Base-by-base conservation (phyloP, 305 asterid genomes). In the Salvia sclarea region DNA sequence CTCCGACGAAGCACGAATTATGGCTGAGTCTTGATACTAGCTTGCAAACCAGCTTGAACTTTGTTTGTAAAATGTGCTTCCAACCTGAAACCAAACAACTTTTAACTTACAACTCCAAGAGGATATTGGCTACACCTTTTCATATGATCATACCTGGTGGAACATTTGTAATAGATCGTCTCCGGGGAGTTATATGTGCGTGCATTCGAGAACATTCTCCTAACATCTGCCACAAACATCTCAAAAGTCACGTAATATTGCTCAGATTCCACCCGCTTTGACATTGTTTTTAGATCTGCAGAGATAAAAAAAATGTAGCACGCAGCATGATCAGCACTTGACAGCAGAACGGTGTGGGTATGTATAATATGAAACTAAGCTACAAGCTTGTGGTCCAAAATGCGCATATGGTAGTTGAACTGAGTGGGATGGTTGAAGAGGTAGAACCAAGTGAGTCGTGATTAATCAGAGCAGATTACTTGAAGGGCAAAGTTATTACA, bases 111-210 rank as follows among this genome's bases (percentile, higher is more conserved):
- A 52, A 37, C 17, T 5, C 5, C 55, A 47, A 21, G 9, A 6
- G 33, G 17, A 57, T 38, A 4, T 38, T 8, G 14, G n/a, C 44
- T 38, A 38, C n/a, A 38, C 1, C 9, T n/a, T 28, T n/a, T 31
- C 43, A 57, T 57, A 13, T 37, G 44, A 58, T 60, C 84, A 66
- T 91, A 73, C 98, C 98, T 91, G 78, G 95, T 88, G 59, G 98
- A 55, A 74, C 97, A 93, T 81, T 88, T 93, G 62, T 83, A 93
- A 71, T 93, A 93, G 54, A 93, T 88, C n/a, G 98, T 93, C 11
- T 93, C 97, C 0, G 98, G 96, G 49, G 98, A 88, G 82, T 91
- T 93, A 63, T 93, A 93, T 30, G 97, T 93, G 55, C 95, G 92
- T 6, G 98, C 98, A 54, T 93, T 93, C 2, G 81, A 64, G 72